phyloP scores from a whole-genome alignment of 2,329 filamentous ascomycete genomes.

The Fusarium verrucosum region DNA sequence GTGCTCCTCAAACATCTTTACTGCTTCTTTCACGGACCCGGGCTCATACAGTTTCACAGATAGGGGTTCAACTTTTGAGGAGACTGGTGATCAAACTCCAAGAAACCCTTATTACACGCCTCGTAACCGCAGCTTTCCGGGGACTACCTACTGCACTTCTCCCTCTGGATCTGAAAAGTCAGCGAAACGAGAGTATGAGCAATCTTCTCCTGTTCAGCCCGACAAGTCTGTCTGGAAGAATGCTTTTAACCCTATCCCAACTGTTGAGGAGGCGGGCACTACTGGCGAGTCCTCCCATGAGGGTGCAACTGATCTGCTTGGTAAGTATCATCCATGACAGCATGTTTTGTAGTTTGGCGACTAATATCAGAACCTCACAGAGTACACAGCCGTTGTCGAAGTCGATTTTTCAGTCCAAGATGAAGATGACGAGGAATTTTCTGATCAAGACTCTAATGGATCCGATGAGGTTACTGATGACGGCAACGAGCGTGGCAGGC shows the following conservation, averaged over 20 bases:
- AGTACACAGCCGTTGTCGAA: conserved; percentile 34
- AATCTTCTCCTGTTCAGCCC: conserved; percentile 1
- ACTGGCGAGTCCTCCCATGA: conserved; percentile 37
- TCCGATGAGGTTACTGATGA: conserved; percentile 24
- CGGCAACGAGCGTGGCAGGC: background rate
- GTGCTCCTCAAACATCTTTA: conserved; percentile 10
- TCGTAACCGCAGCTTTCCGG: conserved; percentile 30
- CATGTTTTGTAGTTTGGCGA: background rate
- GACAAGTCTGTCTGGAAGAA: conserved; percentile 33
- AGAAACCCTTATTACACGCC: conserved; percentile 51
- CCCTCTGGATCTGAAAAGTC: conserved; percentile 20
- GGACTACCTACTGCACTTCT: conserved; percentile 10
- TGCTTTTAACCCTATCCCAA: conserved; percentile 42
- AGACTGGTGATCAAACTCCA: conserved; percentile 23
- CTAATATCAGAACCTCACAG: conserved; percentile 27
- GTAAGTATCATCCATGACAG: conserved; percentile 33
- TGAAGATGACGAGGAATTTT: conserved; percentile 4
- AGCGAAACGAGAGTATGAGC: background rate
- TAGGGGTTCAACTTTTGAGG: conserved; percentile 14
- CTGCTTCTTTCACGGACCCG: conserved; percentile 26
- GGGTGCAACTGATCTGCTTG: conserved; percentile 42
- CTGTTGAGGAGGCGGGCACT: conserved; percentile 50
- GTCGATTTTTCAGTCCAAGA: conserved; percentile 12
- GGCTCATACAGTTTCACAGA: conserved; percentile 10
- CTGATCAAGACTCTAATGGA: conserved; percentile 7